Evolutionary conservation across 352 stramenopile genomes (phyloP), one percentile per base, ranked within the genome.

Genomic region (Phytophthora cajani): DNA sequence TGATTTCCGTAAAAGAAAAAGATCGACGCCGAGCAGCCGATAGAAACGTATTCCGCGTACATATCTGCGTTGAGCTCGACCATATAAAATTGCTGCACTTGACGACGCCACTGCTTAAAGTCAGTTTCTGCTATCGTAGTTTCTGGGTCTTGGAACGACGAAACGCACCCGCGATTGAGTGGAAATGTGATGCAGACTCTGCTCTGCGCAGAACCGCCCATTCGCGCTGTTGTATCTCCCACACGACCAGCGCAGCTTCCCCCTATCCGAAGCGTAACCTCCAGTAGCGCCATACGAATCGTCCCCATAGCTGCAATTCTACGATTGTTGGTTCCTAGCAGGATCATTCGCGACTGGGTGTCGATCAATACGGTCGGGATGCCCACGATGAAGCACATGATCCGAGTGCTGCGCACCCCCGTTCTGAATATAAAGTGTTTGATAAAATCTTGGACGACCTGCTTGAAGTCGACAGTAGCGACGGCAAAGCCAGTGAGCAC

Each of bases 311-410:
- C 33, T n/a, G 62, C 64, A 6, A 62, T 58, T 49, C 44, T 42
- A 3, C 53, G 54, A 14, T n/a, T 74, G 1, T 78, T 66, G 0
- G 52, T 57, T 16, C 69, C 67, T 14, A 80, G 70, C n/a, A 85
- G 21, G 27, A 78, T 60, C 11, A 85, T 67, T 38, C 75, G 71
- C 21, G 75, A 64, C 10, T 83, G 78, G 1, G 78, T 85, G 40
- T 85, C 75, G 30, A 85, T 77, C 14, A 85, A 25, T 6, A 82
- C 72, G 11, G 77, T 79, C 5, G 74, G 78, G 1, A 82, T 40
- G 1, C 65, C 75, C 0, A 80, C 71, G 0, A 67, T 38, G 1
- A 80, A 47, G 19, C 71, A 81, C 60, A 85, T 80, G 7, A 60
- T 64, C 6, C 72, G 75, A 12, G 62, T 72, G 23, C 75, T 64